These are phyloP conservation scores for Pezicula radicicola DNA, from an alignment of 2,329 filamentous ascomycete genomes.

Conservation along the genomic window DNA sequence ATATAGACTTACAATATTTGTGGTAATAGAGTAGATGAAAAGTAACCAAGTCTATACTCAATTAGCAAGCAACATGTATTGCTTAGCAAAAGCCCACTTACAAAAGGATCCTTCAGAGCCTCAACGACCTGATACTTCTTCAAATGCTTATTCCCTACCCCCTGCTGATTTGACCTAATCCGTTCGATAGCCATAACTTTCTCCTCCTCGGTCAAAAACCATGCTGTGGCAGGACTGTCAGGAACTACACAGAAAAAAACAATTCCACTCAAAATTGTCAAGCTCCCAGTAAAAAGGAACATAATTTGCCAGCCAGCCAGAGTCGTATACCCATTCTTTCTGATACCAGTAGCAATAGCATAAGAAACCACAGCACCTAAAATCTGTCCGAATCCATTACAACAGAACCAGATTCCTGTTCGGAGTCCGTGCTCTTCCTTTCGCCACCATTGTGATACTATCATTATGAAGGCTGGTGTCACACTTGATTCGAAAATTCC, in stretches of 20 bases:
- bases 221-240: constrained; percentile 41
- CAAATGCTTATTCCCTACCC: constrained; percentile 30
- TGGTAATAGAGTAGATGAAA: neutral
- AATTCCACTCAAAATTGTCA: neutral
- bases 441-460: constrained; percentile 68
- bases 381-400: neutral
- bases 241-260: constrained; percentile 22
- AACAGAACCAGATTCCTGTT: constrained; percentile 1
- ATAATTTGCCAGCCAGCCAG: constrained; percentile 4
- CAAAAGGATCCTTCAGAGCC: constrained; percentile 25
- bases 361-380: neutral
- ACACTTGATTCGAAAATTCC: constrained; percentile 65
- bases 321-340: neutral
- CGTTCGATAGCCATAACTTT: constrained; percentile 45
- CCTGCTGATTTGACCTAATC: constrained; percentile 37
- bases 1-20: neutral
- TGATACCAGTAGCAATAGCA: neutral
- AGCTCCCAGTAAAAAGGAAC: neutral
- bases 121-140: constrained; percentile 47
- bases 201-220: constrained; percentile 52
- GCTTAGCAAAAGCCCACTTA: neutral
- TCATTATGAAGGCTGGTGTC: constrained; percentile 61
- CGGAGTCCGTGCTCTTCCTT: constrained; percentile 51
- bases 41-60: neutral
- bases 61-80: neutral